phyloP scores from a whole-genome alignment of 2,329 filamentous ascomycete species.

The Xylaria digitata region DNA sequence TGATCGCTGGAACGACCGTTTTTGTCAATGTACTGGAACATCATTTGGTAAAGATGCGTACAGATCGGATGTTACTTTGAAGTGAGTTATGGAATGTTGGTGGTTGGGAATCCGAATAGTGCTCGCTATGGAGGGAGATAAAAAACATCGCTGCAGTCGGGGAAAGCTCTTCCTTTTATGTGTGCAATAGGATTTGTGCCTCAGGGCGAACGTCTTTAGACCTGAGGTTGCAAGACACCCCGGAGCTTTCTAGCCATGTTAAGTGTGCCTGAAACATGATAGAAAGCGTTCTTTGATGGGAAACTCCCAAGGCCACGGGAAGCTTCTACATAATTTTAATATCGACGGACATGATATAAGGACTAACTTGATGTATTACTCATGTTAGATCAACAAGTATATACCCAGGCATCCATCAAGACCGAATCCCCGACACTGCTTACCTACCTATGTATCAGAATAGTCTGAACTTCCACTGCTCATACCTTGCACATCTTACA shows the following conservation, averaged over 20 bases:
- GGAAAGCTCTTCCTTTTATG: constrained; percentile 9
- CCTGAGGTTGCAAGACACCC: not conserved
- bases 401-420: not conserved
- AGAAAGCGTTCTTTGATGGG: constrained; percentile 3
- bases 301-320: not conserved
- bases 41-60: not conserved
- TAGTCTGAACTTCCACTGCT: not conserved
- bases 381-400: too few species aligned
- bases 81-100: not conserved
- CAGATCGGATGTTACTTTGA: not conserved
- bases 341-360: not conserved
- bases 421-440: not conserved
- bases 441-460: not conserved
- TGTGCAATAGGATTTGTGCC: not conserved
- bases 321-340: not conserved
- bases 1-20: not conserved
- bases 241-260: not conserved
- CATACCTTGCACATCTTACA: not conserved
- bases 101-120: not conserved
- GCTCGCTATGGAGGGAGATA: not conserved
- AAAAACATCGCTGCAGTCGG: not conserved
- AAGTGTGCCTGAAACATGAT: not conserved
- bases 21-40: not conserved
- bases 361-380: too few species aligned
- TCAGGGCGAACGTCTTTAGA: not conserved